Evolutionary conservation across 257 asterid species (phyloP), one percentile per base, ranked within the genome.

Genomic region (Gentiana dahurica): DNA sequence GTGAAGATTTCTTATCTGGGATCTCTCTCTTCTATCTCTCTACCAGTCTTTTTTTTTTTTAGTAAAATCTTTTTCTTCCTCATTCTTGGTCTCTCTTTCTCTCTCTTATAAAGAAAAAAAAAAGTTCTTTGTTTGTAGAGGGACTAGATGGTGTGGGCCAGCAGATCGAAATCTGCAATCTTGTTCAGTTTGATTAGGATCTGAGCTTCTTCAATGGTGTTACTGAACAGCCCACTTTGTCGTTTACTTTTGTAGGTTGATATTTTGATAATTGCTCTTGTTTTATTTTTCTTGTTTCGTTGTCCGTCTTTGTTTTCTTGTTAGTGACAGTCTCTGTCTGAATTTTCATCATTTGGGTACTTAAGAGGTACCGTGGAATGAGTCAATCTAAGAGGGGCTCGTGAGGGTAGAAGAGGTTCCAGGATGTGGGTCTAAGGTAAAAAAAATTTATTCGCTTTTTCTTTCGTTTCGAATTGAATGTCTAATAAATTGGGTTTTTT

Each of bases 381-480:
- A 65, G 81, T 75, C 80, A 72, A 78, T 77, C 84, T 74, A 68
- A 67, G 66, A 66, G 64, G 66, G 81, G 60, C 64, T 74, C 69
- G 69, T 72, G 68, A 79, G 68, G 58, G 65, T 65, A 57, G 71
- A 62, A 59, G 67, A 62, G 69, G 56, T 71, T 72, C 61, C 81
- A 74, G 77, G 93, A 84, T 84, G 95, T 80, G 90, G 87, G 79
- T 79, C 68, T 89, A 75, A 89, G 97, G 95, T 89, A 84, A 79
- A 67, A 49, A 34, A 13, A 36, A 4, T 69, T 24, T 53, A 12
- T 47, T 59, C 0, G 45, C 48, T 11, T 41, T 37, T 13, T 61
- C 8, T 62, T 39, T 49, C 24, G 24, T 41, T 13, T 49, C 57
- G 51, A 46, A 24, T 51, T 53, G 2, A 39, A 6, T 34, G 34